Base-by-base conservation (phyloP, 768 basidiomycete genomes). In the Termitomyces sp. region DNA sequence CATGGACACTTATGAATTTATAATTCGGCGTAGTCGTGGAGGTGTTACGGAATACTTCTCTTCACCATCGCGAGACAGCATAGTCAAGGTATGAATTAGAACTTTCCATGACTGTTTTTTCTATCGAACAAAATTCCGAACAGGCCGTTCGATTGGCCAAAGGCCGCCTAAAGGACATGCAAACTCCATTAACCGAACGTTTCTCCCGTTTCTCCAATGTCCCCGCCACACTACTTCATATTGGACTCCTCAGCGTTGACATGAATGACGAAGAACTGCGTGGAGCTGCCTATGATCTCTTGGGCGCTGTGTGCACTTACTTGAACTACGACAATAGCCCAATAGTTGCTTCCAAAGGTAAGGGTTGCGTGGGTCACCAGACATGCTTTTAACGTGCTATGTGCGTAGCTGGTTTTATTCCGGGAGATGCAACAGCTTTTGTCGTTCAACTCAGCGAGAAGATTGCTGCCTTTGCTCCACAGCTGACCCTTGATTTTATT, bases 401-500 rank as follows among this genome's bases (percentile, higher is more conserved):
- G 6, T 32, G 15, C 5, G 54, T 60, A 91, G 91, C 85, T 53
- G 83, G 87, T 43, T 89, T 88, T 61, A 80, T 92, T 54, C 88
- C 89, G 15, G 86, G 88, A 3, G 85, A 87, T 63, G 78, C 85
- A 12, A 78, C 77, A 52, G 76, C 85, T 1, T 90, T 91, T 63
- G 83, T 88, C 29, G 73, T 79, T 9, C 78, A 80, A 54, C 72
- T 94, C 47, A 94, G 92, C 71, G 89, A 89, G 62, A 83, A 82
- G 47, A 74, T 94, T 15, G 85, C 92, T 3, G 78, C 77, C 2
- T 87, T 87, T 66, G 85, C 84, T n/a, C 93, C 94, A 11, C 84
- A 91, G 38, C 77, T 96, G 37, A 95, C 94, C 0, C 77, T 96
- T 17, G 94, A 96, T 72, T 92, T 96, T 73, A 77, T 96, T 57